Evolutionary conservation across 169 alveolate species (phyloP).

Genomic region (Plasmodium gallinaceum): DNA sequence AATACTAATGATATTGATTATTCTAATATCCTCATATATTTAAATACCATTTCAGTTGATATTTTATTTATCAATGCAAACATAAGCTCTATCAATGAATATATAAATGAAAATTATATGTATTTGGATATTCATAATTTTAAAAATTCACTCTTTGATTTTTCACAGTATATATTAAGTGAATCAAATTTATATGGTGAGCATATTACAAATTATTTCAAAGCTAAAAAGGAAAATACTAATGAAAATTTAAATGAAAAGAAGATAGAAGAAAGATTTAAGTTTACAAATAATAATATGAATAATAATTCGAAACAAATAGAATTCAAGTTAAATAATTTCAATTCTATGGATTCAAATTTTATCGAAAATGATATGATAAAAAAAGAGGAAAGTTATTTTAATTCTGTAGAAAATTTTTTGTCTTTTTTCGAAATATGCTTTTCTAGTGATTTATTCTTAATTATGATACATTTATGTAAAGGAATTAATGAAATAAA

Average conservation of each 20-base stretch:
- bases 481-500: constrained; percentile 36
- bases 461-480: constrained; percentile 27
- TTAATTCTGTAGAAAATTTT: constrained; percentile 4
- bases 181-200: too few species aligned
- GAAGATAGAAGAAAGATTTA: too few species aligned
- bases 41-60: constrained; percentile 29
- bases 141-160: background rate
- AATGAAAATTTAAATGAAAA: too few species aligned
- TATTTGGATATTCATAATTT: constrained; percentile 1
- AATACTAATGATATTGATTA: background rate
- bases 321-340: too few species aligned
- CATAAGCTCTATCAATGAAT: constrained; percentile 5
- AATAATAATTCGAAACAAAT: too few species aligned
- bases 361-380: too few species aligned
- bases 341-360: too few species aligned
- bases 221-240: too few species aligned
- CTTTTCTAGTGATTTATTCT: constrained; percentile 47
- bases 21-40: constrained; percentile 16
- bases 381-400: too few species aligned
- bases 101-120: constrained; percentile 1
- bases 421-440: constrained; percentile 49
- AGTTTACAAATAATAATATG: too few species aligned
- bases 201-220: too few species aligned
- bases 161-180: too few species aligned
- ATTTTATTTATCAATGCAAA: constrained; percentile 23